Percentiles rank a stretch among this genome's conserved stretches.
These are phyloP conservation scores for Pyricularia sp. DNA, from an alignment of 2,329 filamentous ascomycete species.

Conservation along the genomic window DNA sequence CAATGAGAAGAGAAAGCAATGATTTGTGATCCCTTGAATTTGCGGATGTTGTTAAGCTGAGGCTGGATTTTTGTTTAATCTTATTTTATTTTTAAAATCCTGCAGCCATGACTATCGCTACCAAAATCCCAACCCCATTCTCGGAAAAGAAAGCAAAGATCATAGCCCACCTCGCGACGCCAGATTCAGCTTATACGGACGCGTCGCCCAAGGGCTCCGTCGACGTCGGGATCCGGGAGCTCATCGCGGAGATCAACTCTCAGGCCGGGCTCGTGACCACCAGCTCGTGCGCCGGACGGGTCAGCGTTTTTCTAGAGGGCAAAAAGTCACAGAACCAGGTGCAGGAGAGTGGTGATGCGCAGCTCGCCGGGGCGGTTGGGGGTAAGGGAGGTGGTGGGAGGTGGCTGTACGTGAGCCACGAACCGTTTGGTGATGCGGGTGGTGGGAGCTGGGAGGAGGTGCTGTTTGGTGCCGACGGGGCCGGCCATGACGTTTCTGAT, in stretches of 20 bases:
- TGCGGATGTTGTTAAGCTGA: too few species aligned
- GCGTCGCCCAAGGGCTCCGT: slow-evolving; percentile 83
- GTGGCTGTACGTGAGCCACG: slow-evolving; percentile 87
- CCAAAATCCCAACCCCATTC: slow-evolving; percentile 26
- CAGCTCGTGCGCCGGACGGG: slow-evolving; percentile 81
- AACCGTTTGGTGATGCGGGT: slow-evolving; percentile 38
- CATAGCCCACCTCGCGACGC: slow-evolving; percentile 57
- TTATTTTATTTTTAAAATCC: not conserved
- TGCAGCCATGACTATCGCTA: not conserved
- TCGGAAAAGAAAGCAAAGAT: slow-evolving; percentile 61
- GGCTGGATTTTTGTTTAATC: not conserved
- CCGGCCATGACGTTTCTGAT: not conserved
- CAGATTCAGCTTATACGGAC: slow-evolving; percentile 67
- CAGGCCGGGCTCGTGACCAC: slow-evolving; percentile 75
- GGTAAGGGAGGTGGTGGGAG: slow-evolving; percentile 77
- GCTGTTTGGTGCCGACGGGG: slow-evolving; percentile 18
- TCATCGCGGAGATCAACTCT: slow-evolving; percentile 72
- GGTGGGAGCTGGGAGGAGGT: slow-evolving; percentile 14
- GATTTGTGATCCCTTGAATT: too few species aligned
- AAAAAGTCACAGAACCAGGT: slow-evolving; percentile 28
- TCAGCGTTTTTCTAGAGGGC: slow-evolving; percentile 84
- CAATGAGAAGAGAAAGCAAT: too few species aligned
- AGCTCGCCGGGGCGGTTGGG: slow-evolving; percentile 39
- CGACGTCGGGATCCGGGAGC: slow-evolving; percentile 64
- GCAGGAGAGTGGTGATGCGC: slow-evolving; percentile 11